A percentile compares a stretch with the other conserved stretches of the same genome.
Conservation (phyloP, 192 early-diverging fungal genomes). For the Podila clonocystis region DNA sequence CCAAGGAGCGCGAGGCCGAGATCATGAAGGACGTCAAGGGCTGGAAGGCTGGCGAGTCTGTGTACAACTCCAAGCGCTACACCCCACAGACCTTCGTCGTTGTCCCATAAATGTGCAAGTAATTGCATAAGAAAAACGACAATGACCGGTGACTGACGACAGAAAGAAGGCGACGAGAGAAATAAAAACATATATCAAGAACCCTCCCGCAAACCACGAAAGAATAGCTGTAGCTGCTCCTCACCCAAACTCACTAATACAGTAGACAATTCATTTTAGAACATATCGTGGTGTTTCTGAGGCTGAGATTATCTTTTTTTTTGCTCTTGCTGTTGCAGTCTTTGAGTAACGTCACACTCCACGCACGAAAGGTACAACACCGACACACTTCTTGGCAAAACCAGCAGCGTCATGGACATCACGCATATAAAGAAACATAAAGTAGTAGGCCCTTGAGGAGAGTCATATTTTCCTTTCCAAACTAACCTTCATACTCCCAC, state of each 20-base stretch:
- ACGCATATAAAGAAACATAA: no score
- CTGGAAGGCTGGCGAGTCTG: slow-evolving; percentile 83
- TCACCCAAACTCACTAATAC: background rate
- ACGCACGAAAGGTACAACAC: no score
- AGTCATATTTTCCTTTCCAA: no score
- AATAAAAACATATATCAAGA: background rate
- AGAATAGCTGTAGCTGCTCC: background rate
- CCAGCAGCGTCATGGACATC: no score
- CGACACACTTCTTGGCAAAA: no score
- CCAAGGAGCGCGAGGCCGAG: slow-evolving; percentile 77
- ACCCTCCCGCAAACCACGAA: background rate
- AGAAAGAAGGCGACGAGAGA: background rate
- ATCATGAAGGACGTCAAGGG: slow-evolving; percentile 89
- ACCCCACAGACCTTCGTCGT: slow-evolving; percentile 73
- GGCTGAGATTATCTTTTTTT: no score
- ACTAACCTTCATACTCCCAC: no score
- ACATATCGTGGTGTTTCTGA: no score
- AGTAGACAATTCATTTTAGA: no score
- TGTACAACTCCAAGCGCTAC: slow-evolving; percentile 92
- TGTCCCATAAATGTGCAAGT: slow-evolving; percentile 64
- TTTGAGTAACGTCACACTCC: no score
- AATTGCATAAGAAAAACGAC: background rate
- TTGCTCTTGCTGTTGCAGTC: no score
- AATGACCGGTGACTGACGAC: background rate
- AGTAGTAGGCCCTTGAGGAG: no score